phyloP scores from a whole-genome alignment of 805 yeast species.

The Candida taoyuanica region DNA sequence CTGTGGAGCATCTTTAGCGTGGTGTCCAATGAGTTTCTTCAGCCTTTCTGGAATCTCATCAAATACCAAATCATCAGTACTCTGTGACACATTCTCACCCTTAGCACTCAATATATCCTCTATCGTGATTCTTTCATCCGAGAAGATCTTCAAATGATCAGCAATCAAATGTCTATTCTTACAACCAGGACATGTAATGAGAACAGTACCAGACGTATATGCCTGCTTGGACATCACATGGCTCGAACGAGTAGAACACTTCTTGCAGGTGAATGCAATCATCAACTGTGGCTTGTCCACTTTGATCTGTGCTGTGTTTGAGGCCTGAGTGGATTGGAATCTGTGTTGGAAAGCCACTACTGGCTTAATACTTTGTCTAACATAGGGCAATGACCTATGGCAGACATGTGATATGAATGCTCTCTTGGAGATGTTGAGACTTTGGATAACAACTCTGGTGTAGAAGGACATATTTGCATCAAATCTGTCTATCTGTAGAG shows the following conservation, averaged over 20 bases:
- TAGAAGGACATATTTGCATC: too few relatives aligned
- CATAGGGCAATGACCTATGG: too few relatives aligned
- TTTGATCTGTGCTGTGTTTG: constrained; percentile 34
- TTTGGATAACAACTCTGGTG: too few relatives aligned
- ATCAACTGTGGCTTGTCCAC: constrained; percentile 74
- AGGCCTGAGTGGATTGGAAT: constrained; percentile 15
- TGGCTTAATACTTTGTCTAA: too few relatives aligned
- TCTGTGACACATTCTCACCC: constrained; percentile 68
- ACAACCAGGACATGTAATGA: constrained; percentile 91
- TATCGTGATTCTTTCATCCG: constrained; percentile 71
- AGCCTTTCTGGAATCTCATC: constrained; percentile 61
- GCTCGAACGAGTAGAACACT: constrained; percentile 76
- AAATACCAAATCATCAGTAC: constrained; percentile 63
- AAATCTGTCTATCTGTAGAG: too few relatives aligned
- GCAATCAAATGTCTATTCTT: constrained; percentile 85
- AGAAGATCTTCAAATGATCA: constrained; percentile 78
- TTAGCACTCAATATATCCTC: constrained; percentile 72
- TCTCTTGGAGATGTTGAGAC: background rate
- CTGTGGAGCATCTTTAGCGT: constrained; percentile 66
- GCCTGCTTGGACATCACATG: constrained; percentile 94
- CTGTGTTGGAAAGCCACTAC: constrained; percentile 7
- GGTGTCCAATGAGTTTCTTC: constrained; percentile 49
- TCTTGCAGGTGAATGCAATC: constrained; percentile 90
- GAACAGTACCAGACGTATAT: constrained; percentile 77
- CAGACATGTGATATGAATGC: too few relatives aligned